Evolutionary conservation across 164 flowering plant genomes (phyloP), one percentile per base, ranked within the genome.

Genomic region (Protea cynaroides): DNA sequence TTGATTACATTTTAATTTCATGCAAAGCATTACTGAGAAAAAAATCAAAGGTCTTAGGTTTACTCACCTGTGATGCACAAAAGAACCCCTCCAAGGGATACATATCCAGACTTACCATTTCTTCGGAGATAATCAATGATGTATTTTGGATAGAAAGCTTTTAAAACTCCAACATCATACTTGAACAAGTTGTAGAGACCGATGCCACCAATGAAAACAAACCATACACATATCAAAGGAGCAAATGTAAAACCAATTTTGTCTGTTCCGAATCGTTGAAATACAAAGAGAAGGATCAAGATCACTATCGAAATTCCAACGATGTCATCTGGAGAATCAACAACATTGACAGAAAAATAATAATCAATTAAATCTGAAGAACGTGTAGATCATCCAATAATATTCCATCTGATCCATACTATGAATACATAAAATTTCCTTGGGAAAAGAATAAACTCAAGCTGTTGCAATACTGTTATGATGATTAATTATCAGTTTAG

Each of bases 201-300:
- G 59, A 77, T 86, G 5, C 84, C 80, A 57, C 76, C 40, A 15
- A 87, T 83, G 65, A 84, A 77, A 8, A 65, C 0, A 66, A 91
- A 91, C 97, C 97, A 91, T 22, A 87, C 0, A 55, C 69, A 55
- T 23, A 91, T 71, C 21, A 86, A 71, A 8, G 96, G 96, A 18
- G 96, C 96, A 72, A 91, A 91, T 0, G 79, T 18, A 65, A 61
- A 74, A 0, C 96, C 96, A 36, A 91, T 88, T 82, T 84, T 87
- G 52, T 91, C 97, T 15, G 90, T 91, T 10, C 97, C 97, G 47
- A 82, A 86, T 37, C 82, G 71, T 70, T 91, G 96, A 37, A 74
- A 74, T 7, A 71, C 46, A 67, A 91, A 89, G 22, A 91, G 73
- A 24, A 79, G 5, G 58, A 89, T 69, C 80, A 91, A 65, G 55